These are phyloP conservation scores for Hyaloscypha variabilis DNA, from an alignment of 495 filamentous ascomycete genomes.

Conservation along the genomic window DNA sequence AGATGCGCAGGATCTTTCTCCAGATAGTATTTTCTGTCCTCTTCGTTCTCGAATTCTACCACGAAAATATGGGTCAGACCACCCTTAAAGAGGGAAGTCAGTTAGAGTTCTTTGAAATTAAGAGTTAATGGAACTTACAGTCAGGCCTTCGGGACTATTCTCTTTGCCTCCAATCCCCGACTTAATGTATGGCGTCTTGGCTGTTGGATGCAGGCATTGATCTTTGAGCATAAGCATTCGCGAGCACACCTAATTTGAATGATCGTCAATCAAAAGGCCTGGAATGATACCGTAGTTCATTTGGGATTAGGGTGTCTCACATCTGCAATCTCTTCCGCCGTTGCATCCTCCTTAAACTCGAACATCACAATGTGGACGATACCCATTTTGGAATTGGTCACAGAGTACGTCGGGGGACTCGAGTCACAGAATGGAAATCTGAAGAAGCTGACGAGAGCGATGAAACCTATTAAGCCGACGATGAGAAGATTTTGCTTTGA, in stretches of 20 bases:
- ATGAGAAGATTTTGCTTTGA: too few relatives aligned
- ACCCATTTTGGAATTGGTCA: conserved; percentile 6
- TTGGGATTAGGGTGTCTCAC: neutral
- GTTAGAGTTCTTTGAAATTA: too few relatives aligned
- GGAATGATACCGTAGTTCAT: neutral
- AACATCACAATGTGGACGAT: conserved; percentile 26
- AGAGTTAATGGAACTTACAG: conserved; percentile 41
- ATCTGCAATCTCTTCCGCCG: conserved; percentile 1
- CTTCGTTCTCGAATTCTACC: conserved; percentile 55
- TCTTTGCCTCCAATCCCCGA: conserved; percentile 60
- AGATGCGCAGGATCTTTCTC: conserved; percentile 51
- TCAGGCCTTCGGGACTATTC: conserved; percentile 63
- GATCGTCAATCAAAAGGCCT: neutral
- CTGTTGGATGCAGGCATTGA: conserved; percentile 48
- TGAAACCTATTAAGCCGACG: neutral
- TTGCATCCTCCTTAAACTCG: conserved; percentile 16
- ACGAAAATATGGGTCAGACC: conserved; percentile 58
- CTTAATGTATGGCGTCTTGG: conserved; percentile 57
- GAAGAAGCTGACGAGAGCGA: neutral
- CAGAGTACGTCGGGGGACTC: neutral
- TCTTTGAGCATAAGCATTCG: conserved; percentile 37
- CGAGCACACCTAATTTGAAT: conserved; percentile 9
- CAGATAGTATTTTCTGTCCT: conserved; percentile 58
- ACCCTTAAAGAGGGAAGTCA: neutral
- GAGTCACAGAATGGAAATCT: neutral